Conservation (phyloP, 2,329 filamentous ascomycete species). For the Sclerotiophoma versabilis region DNA sequence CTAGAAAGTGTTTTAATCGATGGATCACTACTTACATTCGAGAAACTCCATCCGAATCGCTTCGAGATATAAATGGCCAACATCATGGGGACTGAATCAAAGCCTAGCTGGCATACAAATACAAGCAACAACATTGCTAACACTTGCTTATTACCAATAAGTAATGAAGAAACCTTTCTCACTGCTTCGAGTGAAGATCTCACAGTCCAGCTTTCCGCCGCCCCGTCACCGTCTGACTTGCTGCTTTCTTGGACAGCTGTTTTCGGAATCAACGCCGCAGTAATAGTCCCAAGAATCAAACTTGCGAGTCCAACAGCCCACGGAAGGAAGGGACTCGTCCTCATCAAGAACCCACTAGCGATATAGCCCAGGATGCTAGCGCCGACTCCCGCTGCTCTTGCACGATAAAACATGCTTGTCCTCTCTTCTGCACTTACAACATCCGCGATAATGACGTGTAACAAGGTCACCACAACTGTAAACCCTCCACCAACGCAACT, state of each 20-base stretch:
- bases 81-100: slow-evolving; percentile 26
- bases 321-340: slow-evolving; percentile 12
- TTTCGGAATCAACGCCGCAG: slow-evolving; percentile 18
- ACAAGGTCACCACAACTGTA: slow-evolving; percentile 23
- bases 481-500: slow-evolving; percentile 23
- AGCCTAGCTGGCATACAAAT: slow-evolving; percentile 27
- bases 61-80: slow-evolving; percentile 29
- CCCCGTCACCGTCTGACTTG: neutral
- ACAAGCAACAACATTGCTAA: slow-evolving; percentile 19
- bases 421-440: slow-evolving; percentile 23
- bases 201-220: neutral
- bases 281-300: slow-evolving; percentile 7
- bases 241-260: slow-evolving; percentile 1
- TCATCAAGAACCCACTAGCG: slow-evolving; percentile 22
- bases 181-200: neutral
- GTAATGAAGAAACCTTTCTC: neutral
- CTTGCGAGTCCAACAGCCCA: slow-evolving; percentile 21
- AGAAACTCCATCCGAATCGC: slow-evolving; percentile 26
- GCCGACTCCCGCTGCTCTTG: slow-evolving; percentile 23
- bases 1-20: neutral
- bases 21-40: slow-evolving; percentile 20
- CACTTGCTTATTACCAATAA: slow-evolving; percentile 19
- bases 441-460: slow-evolving; percentile 29
- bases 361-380: slow-evolving; percentile 27
- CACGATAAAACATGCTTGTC: slow-evolving; percentile 24